Evolutionary conservation across 78 protist species (phyloP).

Genomic region (slime mould (Dictyostelium discoideum)): dicty_2.7 NC_007089.4:5931001-5931500

Average conservation of each 20-base stretch:
- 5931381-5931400: slow-evolving; percentile 25
- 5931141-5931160: not conserved
- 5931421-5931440: slow-evolving; percentile 5
- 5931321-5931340: slow-evolving; percentile 41
- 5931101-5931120: not conserved
- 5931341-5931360: not conserved
- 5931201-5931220: slow-evolving; percentile 39
- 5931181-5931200: not conserved
- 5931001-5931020: not conserved
- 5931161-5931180: slow-evolving; percentile 5
- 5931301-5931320: slow-evolving; percentile 18
- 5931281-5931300: not conserved
- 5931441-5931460: slow-evolving; percentile 47
- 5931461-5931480: slow-evolving; percentile 51
- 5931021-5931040: not conserved
- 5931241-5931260: slow-evolving; percentile 18
- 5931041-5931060: slow-evolving; percentile 16
- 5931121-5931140: not conserved
- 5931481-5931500: slow-evolving; percentile 37
- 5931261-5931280: not conserved
- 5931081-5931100: slow-evolving; percentile 72
- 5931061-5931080: slow-evolving; percentile 43
- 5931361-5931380: slow-evolving; percentile 21
- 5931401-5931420: not conserved
- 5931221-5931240: slow-evolving; percentile 18